Evolutionary conservation across 495 filamentous ascomycete species (phyloP), one percentile per base, ranked within the genome.

Genomic region (Penicillium pancosmium): DNA sequence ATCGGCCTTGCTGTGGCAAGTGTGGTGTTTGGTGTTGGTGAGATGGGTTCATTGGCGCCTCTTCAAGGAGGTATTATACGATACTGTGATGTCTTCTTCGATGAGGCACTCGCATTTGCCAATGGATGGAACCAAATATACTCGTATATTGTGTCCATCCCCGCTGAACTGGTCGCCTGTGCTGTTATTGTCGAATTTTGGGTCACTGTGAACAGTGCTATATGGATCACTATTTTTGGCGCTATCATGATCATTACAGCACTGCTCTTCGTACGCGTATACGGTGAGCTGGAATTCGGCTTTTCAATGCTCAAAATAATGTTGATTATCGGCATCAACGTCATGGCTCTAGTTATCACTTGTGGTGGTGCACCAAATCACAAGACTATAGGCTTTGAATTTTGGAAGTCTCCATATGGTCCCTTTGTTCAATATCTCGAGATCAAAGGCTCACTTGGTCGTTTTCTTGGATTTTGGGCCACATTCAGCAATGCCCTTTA

Each of bases 401-500:
- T 64, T 50, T 68, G 66, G 66, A 61, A 60, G 31, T 49, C 40
- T 4, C 66, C 66, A 1, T 63, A 62, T 23, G 66, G 66, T 18
- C 66, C 66, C 8, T 57, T 68, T 12, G 58, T 64, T 15, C 66
- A 68, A 38, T 67, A 68, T 21, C 46, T 69, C 8, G 61, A 53
- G 1, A 53, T 64, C 3, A 27, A 33, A 1, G 67, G 67, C 3
- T 57, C 61, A 0, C 54, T 67, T 9, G 67, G 67, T 2, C 55
- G 56, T 15, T 67, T 69, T 49, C 67, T 85, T 5, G 83, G 83
- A 2, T 85, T 82, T 60, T 84, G 82, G 81, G 71, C 70, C n/a
- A 78, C 80, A 15, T 78, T 85, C 65, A 79, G 71, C 16, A 82
- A 78, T 31, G 83, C 82, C 15, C 78, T 84, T 8, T 86, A 83